A percentile compares a stretch with the other conserved stretches of the same genome.
phyloP scores from a whole-genome alignment of 768 basidiomycete species.

The Cystobasidium onofrii region DNA sequence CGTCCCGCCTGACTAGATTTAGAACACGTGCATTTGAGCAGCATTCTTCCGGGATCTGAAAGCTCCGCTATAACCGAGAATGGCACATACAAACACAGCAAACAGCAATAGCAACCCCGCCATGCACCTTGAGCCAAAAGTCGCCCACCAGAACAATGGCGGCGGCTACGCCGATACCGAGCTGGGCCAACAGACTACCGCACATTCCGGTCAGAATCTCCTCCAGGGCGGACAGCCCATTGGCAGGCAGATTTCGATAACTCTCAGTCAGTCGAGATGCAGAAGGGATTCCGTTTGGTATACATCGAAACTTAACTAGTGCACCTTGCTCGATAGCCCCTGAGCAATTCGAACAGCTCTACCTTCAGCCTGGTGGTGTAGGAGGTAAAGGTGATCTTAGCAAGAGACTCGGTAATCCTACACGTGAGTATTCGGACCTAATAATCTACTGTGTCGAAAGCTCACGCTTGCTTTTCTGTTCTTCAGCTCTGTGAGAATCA shows the following conservation, averaged over 20 bases:
- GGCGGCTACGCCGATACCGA: not conserved
- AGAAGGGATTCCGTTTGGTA: not conserved
- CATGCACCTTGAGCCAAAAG: constrained; percentile 24
- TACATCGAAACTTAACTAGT: not conserved
- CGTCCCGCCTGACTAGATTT: not conserved
- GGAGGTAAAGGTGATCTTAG: constrained; percentile 40
- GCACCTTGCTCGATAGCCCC: constrained; percentile 33
- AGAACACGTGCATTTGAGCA: not conserved
- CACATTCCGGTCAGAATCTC: not conserved
- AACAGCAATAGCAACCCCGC: not conserved
- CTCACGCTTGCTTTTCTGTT: not conserved
- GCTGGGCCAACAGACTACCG: constrained; percentile 17
- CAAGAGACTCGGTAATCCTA: constrained; percentile 41
- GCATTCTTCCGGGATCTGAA: too few species aligned
- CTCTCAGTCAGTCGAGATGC: not conserved
- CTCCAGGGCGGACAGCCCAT: constrained; percentile 37
- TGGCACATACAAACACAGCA: not conserved
- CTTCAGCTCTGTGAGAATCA: not conserved
- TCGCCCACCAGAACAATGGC: not conserved
- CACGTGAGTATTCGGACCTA: not conserved
- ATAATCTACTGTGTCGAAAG: not conserved
- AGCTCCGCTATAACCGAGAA: not conserved
- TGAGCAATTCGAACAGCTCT: constrained; percentile 43
- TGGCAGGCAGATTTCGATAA: constrained; percentile 38
- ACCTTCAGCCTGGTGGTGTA: constrained; percentile 40